These are phyloP conservation scores for Magnolia sinica DNA, from an alignment of 164 flowering plant species.

Conservation along the genomic window DNA sequence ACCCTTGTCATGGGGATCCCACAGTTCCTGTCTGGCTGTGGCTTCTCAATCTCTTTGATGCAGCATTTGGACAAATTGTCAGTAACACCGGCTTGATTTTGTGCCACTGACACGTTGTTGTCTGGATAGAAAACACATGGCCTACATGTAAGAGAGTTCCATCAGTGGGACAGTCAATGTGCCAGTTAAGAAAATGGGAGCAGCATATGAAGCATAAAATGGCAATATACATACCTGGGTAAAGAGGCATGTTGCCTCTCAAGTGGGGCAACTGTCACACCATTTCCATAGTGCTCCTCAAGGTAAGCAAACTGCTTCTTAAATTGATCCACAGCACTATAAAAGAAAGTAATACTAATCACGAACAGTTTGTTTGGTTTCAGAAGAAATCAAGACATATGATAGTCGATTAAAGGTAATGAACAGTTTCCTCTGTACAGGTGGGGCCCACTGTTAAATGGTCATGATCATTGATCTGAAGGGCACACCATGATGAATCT, in stretches of 20 bases:
- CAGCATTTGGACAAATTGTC: slow-evolving; percentile 67
- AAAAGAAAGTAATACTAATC: slow-evolving; percentile 7
- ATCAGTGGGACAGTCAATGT: not conserved
- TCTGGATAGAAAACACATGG: slow-evolving; percentile 73
- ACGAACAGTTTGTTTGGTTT: not conserved
- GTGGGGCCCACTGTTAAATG: not conserved
- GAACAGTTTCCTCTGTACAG: not conserved
- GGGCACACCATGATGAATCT: too few species aligned
- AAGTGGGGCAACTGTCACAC: slow-evolving; percentile 69
- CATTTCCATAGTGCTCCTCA: slow-evolving; percentile 94
- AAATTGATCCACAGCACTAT: slow-evolving; percentile 97
- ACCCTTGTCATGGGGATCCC: slow-evolving; percentile 62
- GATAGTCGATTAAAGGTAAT: too few species aligned
- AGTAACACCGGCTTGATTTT: slow-evolving; percentile 44
- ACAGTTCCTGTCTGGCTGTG: slow-evolving; percentile 42
- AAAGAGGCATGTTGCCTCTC: slow-evolving; percentile 96
- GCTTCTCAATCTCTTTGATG: slow-evolving; percentile 64
- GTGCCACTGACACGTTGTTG: slow-evolving; percentile 39
- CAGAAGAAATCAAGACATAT: not conserved
- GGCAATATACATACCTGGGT: slow-evolving; percentile 59
- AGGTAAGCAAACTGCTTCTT: slow-evolving; percentile 96
- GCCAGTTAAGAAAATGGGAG: not conserved
- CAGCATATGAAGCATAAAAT: not conserved
- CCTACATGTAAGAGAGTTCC: slow-evolving; percentile 37
- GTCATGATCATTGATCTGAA: not conserved